Conservation (phyloP, 1,284 basidiomycete genomes). For the Coriolopsis trogii region DNA sequence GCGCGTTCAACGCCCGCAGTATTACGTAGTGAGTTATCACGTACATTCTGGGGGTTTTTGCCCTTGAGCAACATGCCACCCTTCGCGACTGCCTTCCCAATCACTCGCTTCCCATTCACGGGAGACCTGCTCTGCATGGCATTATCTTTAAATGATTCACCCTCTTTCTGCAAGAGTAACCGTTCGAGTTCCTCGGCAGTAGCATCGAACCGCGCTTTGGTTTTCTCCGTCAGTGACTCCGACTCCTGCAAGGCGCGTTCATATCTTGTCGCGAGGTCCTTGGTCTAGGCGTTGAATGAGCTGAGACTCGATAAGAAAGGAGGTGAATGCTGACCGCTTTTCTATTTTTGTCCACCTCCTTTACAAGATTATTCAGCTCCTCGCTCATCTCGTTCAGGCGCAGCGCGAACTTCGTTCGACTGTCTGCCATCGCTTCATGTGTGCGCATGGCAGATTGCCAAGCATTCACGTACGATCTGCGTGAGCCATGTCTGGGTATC, state of each 20-base stretch:
- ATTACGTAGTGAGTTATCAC: constrained; percentile 24
- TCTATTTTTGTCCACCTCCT: constrained; percentile 93
- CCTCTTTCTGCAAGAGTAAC: constrained; percentile 92
- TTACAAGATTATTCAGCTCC: constrained; percentile 82
- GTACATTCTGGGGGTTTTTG: constrained; percentile 88
- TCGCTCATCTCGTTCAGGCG: constrained; percentile 95
- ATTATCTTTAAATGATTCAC: constrained; percentile 85
- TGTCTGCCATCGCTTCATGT: constrained; percentile 90
- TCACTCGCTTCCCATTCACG: constrained; percentile 71
- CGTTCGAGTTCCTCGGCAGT: constrained; percentile 96
- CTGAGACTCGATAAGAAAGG: not conserved
- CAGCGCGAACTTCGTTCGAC: constrained; percentile 82
- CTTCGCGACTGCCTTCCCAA: constrained; percentile 90
- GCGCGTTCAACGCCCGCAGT: not conserved
- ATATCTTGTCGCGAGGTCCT: constrained; percentile 86
- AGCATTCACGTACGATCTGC: constrained; percentile 83
- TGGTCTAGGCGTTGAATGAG: constrained; percentile 60
- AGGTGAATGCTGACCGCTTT: constrained; percentile 64
- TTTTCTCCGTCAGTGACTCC: constrained; percentile 88
- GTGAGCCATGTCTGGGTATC: not conserved
- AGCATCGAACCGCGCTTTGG: constrained; percentile 83
- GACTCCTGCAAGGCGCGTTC: constrained; percentile 90
- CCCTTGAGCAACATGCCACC: constrained; percentile 91
- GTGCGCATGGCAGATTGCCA: constrained; percentile 88
- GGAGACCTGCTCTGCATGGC: constrained; percentile 61